These are phyloP conservation scores for Climacium dendroides DNA, from an alignment of 225 moss, liverwort and hornwort genomes.

Conservation along the genomic window DNA sequence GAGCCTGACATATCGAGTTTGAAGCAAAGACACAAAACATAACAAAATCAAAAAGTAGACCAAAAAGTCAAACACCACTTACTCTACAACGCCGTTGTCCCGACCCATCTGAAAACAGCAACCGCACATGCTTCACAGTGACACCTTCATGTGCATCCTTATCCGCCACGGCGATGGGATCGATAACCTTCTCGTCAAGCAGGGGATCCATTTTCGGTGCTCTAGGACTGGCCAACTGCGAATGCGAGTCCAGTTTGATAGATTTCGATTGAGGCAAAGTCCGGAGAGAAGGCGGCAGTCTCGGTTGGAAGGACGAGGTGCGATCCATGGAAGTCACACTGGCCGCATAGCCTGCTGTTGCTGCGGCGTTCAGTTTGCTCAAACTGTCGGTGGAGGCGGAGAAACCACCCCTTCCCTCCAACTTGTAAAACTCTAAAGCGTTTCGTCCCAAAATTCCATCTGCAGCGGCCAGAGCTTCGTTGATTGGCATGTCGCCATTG, in stretches of 20 bases:
- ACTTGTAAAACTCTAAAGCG: constrained; percentile 72
- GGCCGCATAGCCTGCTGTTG: constrained; percentile 14
- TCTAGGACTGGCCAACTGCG: constrained; percentile 21
- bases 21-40: not conserved
- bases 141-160: constrained; percentile 1
- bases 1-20: not conserved
- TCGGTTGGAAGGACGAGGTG: constrained; percentile 11
- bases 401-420: constrained; percentile 50
- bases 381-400: constrained; percentile 50
- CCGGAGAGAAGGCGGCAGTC: constrained; percentile 37
- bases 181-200: constrained; percentile 31
- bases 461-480: constrained; percentile 56
- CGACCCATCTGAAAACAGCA: constrained; percentile 68
- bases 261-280: constrained; percentile 29
- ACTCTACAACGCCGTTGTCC: constrained; percentile 94
- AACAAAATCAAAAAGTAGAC: not conserved
- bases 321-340: constrained; percentile 33
- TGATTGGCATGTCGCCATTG: constrained; percentile 77
- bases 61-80: not conserved
- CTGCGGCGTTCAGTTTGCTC: constrained; percentile 35
- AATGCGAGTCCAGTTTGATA: constrained; percentile 13
- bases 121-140: constrained; percentile 51
- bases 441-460: constrained; percentile 63
- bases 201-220: constrained; percentile 12
- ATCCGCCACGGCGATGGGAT: constrained; percentile 12